Base-by-base conservation (phyloP, 108 stramenopile genomes). In the Cyclotella atomus region DNA sequence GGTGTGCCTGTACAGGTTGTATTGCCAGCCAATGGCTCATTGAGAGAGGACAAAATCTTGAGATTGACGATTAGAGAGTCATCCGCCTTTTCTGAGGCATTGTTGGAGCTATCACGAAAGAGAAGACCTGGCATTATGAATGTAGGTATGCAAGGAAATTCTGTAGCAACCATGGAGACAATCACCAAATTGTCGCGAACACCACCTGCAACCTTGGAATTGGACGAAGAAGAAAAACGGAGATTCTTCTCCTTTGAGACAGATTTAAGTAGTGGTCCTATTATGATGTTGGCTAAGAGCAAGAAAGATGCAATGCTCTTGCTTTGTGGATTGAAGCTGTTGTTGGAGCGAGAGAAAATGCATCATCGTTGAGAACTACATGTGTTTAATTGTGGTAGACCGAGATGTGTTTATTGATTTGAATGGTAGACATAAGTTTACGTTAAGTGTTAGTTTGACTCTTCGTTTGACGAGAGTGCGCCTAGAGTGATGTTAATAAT, bases 221-320 rank as follows among this genome's bases (percentile, higher is more conserved):
- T 81, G 29, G 70, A 76, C 27, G 75, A 81, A 1, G 70, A 81
- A 45, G 75, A 81, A 27, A 78, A 67, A 56, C 57, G 28, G 36
- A 46, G 70, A 38, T 78, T 71, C 65, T 81, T 81, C 46, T 81
- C 79, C 20, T 14, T 76, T 57, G 75, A 81, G 25, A 76, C 79
- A 16, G 79, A 81, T 47, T 53, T 76, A 19, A 76, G 70, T 47
- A 54, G 55, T 19, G 75, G 69, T 9, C 75, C 79, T 17, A 54
- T 76, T 19, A 76, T 81, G 75, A 81, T 81, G 79, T 47, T 81
- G 33, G 54, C 75, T 4, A 81, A 76, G 63, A 71, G 57, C 15
- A 76, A 75, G 43, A 81, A 76, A 41, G 79, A 81, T 52, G 46
- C 75, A 20, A 70, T 70, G 69, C 68, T 81, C 8, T 53, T 81